A percentile compares a stretch with the other conserved stretches of the same genome.
Conservation (phyloP, 2,329 filamentous ascomycete species). For the Seiridium cupressi region DNA sequence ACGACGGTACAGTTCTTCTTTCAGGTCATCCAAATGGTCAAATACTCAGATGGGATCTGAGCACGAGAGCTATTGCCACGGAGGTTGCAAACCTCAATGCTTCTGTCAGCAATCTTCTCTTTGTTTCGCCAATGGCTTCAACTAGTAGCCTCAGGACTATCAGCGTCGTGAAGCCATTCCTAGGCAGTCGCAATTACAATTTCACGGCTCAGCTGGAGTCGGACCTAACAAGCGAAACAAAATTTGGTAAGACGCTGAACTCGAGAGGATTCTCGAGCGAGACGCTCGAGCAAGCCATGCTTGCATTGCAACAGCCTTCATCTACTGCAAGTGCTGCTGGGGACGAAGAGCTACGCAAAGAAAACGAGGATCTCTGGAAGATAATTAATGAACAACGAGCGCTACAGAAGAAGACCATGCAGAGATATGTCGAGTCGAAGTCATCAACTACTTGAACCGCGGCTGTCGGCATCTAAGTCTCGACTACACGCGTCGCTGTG, state of each 20-base stretch:
- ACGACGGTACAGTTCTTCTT: conserved; percentile 77
- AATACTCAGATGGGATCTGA: conserved; percentile 77
- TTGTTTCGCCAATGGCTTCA: conserved; percentile 61
- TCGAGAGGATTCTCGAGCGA: conserved; percentile 45
- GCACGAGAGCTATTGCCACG: conserved; percentile 64
- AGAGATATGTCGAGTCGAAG: conserved; percentile 26
- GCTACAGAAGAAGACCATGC: conserved; percentile 37
- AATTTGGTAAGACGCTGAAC: conserved; percentile 44
- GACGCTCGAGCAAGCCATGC: conserved; percentile 48
- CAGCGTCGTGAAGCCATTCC: conserved; percentile 77
- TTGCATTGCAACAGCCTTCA: conserved; percentile 39
- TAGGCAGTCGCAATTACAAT: conserved; percentile 63
- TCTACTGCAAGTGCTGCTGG: conserved; percentile 18
- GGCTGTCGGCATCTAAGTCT: background rate
- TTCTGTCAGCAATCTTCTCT: conserved; percentile 77
- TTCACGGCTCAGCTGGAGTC: conserved; percentile 63
- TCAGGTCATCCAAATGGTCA: conserved; percentile 81
- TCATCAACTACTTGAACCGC: conserved; percentile 19
- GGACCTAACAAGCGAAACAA: conserved; percentile 35
- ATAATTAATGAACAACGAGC: conserved; percentile 42
- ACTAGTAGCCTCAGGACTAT: conserved; percentile 48
- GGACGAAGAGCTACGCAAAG: conserved; percentile 34
- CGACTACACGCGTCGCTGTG: background rate
- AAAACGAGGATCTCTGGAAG: conserved; percentile 43
- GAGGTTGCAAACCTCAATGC: conserved; percentile 73